phyloP scores from a whole-genome alignment of 2,329 filamentous ascomycete species.

The Emergomyces orientalis region DNA sequence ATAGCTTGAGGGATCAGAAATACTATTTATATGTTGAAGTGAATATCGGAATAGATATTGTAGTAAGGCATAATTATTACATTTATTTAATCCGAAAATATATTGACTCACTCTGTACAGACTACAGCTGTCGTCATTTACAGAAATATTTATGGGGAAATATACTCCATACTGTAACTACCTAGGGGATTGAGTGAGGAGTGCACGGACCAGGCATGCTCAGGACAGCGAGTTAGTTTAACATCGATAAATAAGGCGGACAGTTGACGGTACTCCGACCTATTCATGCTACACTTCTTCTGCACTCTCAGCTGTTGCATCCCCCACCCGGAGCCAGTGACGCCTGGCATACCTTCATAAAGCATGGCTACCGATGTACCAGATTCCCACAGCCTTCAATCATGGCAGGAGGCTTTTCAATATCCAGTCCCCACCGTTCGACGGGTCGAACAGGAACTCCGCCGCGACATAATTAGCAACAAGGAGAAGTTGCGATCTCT shows the following conservation, averaged over 20 bases:
- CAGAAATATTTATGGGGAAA: no score
- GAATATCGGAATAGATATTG: not conserved
- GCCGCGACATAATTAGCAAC: constrained; percentile 52
- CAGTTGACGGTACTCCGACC: no score
- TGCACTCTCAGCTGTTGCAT: not conserved
- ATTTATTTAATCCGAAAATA: no score
- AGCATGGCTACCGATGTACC: constrained; percentile 47
- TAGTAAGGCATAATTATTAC: no score
- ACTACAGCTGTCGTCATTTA: no score
- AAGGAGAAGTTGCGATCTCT: constrained; percentile 57
- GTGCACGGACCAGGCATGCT: no score
- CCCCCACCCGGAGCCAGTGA: not conserved
- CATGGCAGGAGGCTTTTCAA: constrained; percentile 60
- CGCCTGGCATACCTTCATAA: not conserved
- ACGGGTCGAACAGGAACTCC: constrained; percentile 55
- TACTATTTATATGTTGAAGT: not conserved
- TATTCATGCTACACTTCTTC: not conserved
- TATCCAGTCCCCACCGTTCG: constrained; percentile 55
- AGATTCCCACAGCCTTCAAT: constrained; percentile 47
- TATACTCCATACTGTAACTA: no score
- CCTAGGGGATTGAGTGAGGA: no score
- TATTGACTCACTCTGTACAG: no score
- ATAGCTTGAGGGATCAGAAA: not conserved
- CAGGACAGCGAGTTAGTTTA: no score
- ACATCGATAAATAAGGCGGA: no score